phyloP scores from a whole-genome alignment of 2,329 filamentous ascomycete species.

The Albophoma yamanashiensis region DNA sequence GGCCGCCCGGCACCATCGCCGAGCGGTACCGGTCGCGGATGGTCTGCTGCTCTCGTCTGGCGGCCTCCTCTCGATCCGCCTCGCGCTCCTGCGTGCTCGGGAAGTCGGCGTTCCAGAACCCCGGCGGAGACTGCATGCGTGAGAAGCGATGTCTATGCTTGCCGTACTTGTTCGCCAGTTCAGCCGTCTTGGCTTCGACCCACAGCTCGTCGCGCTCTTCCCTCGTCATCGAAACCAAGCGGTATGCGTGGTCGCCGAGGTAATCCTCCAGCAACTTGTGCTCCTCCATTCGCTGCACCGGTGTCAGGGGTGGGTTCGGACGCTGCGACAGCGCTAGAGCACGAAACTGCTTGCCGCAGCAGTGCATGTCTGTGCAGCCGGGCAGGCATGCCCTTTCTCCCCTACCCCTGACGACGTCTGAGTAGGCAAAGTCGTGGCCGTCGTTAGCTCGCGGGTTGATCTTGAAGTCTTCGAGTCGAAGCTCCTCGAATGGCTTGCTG shows the following conservation, averaged over 20 bases:
- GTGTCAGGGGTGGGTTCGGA: constrained; percentile 23
- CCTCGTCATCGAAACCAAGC: constrained; percentile 44
- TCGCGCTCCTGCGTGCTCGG: constrained; percentile 74
- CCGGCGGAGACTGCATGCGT: constrained; percentile 64
- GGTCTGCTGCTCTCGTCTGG: constrained; percentile 49
- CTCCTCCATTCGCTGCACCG: constrained; percentile 28
- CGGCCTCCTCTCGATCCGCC: constrained; percentile 53
- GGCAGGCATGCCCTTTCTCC: constrained; percentile 59
- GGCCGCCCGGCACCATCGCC: constrained; percentile 65
- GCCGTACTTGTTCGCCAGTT: constrained; percentile 64
- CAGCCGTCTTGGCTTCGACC: constrained; percentile 62
- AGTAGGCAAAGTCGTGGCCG: constrained; percentile 61
- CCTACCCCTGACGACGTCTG: constrained; percentile 62
- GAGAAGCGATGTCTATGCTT: constrained; percentile 68
- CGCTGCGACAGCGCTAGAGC: constrained; percentile 49
- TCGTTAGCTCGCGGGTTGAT: constrained; percentile 65
- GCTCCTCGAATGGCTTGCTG: constrained; percentile 40
- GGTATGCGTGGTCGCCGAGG: constrained; percentile 48
- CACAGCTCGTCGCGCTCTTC: constrained; percentile 57
- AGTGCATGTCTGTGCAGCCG: constrained; percentile 65
- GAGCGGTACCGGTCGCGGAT: constrained; percentile 69
- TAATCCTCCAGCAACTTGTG: constrained; percentile 42
- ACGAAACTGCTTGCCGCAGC: constrained; percentile 64
- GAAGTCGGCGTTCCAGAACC: constrained; percentile 87
- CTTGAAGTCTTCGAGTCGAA: constrained; percentile 67